phyloP scores from a whole-genome alignment of 2,329 filamentous ascomycete species.

The Eutypa lata region DNA sequence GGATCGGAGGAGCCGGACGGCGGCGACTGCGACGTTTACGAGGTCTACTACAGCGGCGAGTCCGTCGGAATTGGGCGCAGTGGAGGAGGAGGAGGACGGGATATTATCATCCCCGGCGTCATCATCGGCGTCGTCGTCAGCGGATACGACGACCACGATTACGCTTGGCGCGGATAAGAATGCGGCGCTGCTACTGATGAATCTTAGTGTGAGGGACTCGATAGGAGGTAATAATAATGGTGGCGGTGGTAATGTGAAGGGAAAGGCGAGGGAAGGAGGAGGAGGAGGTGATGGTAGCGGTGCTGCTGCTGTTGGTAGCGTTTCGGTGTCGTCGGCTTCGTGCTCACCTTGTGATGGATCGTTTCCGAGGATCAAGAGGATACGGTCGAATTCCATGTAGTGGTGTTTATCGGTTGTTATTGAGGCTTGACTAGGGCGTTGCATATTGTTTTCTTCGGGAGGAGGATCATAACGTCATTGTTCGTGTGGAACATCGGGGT shows the following conservation, averaged over 20 bases:
- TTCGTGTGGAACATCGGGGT: neutral
- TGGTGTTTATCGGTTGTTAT: too few relatives aligned
- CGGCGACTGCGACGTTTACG: neutral
- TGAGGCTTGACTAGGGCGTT: too few relatives aligned
- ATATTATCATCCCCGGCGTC: neutral
- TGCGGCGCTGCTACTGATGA: slow-evolving; percentile 46
- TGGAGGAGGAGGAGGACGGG: neutral
- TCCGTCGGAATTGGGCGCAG: neutral
- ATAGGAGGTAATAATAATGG: slow-evolving; percentile 3
- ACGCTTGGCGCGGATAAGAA: slow-evolving; percentile 37
- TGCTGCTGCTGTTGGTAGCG: neutral
- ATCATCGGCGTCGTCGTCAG: slow-evolving; percentile 3
- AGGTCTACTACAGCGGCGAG: slow-evolving; percentile 3
- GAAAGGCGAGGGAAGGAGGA: neutral
- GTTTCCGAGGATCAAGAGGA: slow-evolving; percentile 35
- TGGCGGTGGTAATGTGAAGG: neutral
- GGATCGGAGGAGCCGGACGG: slow-evolving; percentile 4
- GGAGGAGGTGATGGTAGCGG: neutral
- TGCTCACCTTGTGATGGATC: slow-evolving; percentile 19
- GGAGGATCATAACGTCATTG: neutral
- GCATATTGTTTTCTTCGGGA: too few relatives aligned
- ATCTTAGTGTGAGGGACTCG: slow-evolving; percentile 40
- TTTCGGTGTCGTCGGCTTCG: slow-evolving; percentile 11
- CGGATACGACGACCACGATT: slow-evolving; percentile 8
- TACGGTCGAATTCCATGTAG: slow-evolving; percentile 39